Evolutionary conservation across 2,329 filamentous ascomycete genomes (phyloP), one percentile per base, ranked within the genome.

Genomic region (Arthrobotrys pseudoclavata): DNA sequence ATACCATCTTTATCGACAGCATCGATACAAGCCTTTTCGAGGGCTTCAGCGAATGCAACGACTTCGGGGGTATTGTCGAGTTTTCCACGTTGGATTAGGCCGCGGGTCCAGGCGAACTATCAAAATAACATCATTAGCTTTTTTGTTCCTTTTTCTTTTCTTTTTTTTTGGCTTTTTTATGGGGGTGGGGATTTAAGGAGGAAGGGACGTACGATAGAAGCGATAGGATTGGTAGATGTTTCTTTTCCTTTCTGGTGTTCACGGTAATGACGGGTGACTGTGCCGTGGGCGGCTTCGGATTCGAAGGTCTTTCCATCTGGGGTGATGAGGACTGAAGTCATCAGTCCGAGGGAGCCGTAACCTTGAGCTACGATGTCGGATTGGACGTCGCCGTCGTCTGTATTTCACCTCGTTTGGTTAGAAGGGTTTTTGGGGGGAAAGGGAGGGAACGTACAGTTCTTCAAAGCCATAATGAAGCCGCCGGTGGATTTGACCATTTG

Each of bases 401-500:
- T 67, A 24, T 37, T 15, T 55, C 10, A 15, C 5, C 4, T 1
- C 10, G 12, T 2, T 50, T 50, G 26, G 22, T 24, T 2, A 24
- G 3, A 45, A 31, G 20, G 80, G 37, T 67, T 55, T 4, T 40
- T 15, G 52, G 24, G 18, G 15, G 3, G 3, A n/a, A 29, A 20
- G 4, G 7, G 18, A 9, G 26, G 12, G 45, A 67, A 87, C 90
- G 85, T 84, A 97, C 93, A 60, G 69, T 81, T 98, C 91, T 99
- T 99, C 85, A 98, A 89, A 79, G 96, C 96, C 88, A 98, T 97
- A 84, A 98, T 90, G 86, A 96, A 97, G 80, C 96, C 96, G 82
- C 96, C 96, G 82, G 91, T 90, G 86, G 92, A 96, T 92, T 99
- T 99, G 88, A 99, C 92, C 96, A 99, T 99, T 89, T 99, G 96